Base-by-base conservation (phyloP, 2,329 filamentous ascomycete species). In the Coniochaeta hoffmannii region DNA sequence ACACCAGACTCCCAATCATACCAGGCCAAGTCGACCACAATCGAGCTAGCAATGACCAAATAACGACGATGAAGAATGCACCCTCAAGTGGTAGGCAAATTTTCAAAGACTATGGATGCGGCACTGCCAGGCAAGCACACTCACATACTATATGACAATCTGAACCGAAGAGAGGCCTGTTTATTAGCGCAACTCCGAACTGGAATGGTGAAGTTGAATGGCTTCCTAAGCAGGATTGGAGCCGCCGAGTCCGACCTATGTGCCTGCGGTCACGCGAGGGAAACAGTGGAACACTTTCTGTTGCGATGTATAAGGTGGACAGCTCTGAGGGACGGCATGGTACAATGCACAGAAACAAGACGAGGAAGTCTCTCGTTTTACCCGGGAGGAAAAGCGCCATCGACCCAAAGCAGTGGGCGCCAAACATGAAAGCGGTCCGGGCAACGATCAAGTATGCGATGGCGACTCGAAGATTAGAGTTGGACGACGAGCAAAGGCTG, bases 381-480 rank as follows among this genome's bases (percentile, higher is more conserved):
- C 24, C 31, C 54, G 19, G 46, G 56, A 54, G 44, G 51, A 19
- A 58, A 58, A 56, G 44, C 46, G 14, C 56, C 44, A 41, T 58
- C 54, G 57, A 58, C 26, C 15, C 49, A 26, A 58, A 53, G 53
- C 2, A 55, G n/a, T 58, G 53, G 55, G 31, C 44, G 34, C 55
- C 57, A 49, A 14, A 58, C 14, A 58, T 58, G 49, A 55, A 56
- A 17, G 54, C 54, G 34, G 56, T 53, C 51, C 54, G 56, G 2
- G 56, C 54, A 50, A 50, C 54, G 52, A 58, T 58, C 57, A 58
- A 56, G 24, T 56, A 54, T 22, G 38, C 52, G 15, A 56, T 58
- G 49, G 54, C 54, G 17, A 56, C 46, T n/a, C 35, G 52, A 46
- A 56, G 51, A 53, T 19, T 58, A 50, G 57, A 58, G 2, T n/a